A percentile compares a stretch with the other conserved stretches of the same genome.
phyloP scores from a whole-genome alignment of 2,329 filamentous ascomycete species.

The Sclerotiophoma versabilis region DNA sequence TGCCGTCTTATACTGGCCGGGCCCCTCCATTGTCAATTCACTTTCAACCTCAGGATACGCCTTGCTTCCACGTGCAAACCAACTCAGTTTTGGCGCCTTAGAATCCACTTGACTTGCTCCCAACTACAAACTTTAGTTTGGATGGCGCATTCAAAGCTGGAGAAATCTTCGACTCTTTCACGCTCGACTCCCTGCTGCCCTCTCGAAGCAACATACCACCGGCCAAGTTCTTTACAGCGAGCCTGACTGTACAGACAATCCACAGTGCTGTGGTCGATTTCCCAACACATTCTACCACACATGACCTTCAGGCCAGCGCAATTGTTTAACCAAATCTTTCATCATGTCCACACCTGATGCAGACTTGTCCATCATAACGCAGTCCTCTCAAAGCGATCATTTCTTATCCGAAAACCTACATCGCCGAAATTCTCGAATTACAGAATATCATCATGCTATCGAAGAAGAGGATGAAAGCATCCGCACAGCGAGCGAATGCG shows the following conservation, averaged over 20 bases:
- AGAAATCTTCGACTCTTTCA: conserved; percentile 4
- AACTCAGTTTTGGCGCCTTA: not conserved
- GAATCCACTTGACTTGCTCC: not conserved
- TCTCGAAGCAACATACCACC: conserved; percentile 40
- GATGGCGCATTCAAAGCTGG: conserved; percentile 44
- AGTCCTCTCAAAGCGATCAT: conserved; percentile 27
- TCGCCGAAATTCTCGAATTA: conserved; percentile 37
- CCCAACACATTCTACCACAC: not conserved
- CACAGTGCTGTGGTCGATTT: not conserved
- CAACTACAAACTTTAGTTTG: conserved; percentile 25
- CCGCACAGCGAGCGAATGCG: conserved; percentile 48
- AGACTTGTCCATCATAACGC: conserved; percentile 25
- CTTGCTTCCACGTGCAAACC: not conserved
- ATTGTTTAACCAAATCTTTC: conserved; percentile 18
- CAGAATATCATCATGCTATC: conserved; percentile 40
- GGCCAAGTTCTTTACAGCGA: conserved; percentile 46
- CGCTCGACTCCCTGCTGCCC: conserved; percentile 18
- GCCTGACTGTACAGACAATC: conserved; percentile 29
- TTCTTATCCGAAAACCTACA: conserved; percentile 29
- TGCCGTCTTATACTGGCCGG: conserved; percentile 10
- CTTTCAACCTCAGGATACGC: not conserved
- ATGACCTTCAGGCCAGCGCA: conserved; percentile 5
- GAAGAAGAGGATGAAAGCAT: conserved; percentile 51
- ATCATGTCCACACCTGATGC: conserved; percentile 37
- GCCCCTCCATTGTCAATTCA: conserved; percentile 7